Evolutionary conservation across 2,329 filamentous ascomycete genomes (phyloP), one percentile per base, ranked within the genome.

Genomic region (Fusarium hainanense): DNA sequence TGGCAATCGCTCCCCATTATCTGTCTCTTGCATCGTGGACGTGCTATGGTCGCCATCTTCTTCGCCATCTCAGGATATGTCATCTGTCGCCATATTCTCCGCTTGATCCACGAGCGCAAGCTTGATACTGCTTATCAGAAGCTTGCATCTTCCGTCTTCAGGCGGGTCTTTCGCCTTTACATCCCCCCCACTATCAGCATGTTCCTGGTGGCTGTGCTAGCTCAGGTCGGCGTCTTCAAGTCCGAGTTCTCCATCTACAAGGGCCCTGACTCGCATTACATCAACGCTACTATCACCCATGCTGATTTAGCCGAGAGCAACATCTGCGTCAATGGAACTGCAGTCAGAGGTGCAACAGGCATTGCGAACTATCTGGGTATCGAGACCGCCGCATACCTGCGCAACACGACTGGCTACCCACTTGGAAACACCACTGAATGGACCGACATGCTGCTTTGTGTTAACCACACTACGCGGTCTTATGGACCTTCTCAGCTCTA

Each of bases 1-100:
- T 77, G 73, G 75, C 66, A 73, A 6, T 77, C 78, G 9, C 57
- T 82, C 48, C 81, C 81, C n/a, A 81, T 82, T 57, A 47, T 82
- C 30, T 81, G 80, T 48, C 77, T 82, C 5, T 49, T 81, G 63
- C 79, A 82, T 55, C 78, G 80, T 41, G 81, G 81, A 6, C 76
- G 79, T 7, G 76, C 80, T 13, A 82, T 82, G 80, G 80, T 82
- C 7, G 79, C 80, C 54, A 80, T 82, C 41, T 82, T 82, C 74
- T 82, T 82, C 51, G 80, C 79, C 69, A 81, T 82, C 28, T 82
- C 80, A 0, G 80, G 80, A n/a, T 82, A 82, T 51, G 80, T 82
- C 27, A 74, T 82, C 34, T 81, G 77, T 23, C 76, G 80, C 8
- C 79, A 81, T 55, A 78, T 82, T 21, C 58, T 82, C 14, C 67